phyloP scores from a whole-genome alignment of 2,329 filamentous ascomycete genomes.

The Alternaria alternata region DNA sequence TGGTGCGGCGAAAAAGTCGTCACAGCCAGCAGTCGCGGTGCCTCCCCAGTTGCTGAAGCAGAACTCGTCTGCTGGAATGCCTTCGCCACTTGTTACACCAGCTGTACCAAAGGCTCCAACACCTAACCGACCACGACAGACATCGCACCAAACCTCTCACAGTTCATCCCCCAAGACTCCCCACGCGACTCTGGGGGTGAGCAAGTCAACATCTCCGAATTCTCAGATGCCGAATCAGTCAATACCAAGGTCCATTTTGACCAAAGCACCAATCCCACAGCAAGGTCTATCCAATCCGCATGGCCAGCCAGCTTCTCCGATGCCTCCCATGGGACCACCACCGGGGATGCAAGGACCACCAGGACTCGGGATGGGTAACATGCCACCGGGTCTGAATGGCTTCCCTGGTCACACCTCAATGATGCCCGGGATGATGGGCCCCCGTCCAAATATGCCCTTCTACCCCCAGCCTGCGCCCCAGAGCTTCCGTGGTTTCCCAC shows the following conservation, averaged over 20 bases:
- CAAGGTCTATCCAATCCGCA: slow-evolving; percentile 58
- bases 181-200: slow-evolving; percentile 56
- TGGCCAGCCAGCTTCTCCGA: slow-evolving; percentile 66
- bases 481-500: slow-evolving; percentile 62
- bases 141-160: slow-evolving; percentile 79
- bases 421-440: slow-evolving; percentile 61
- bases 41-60: slow-evolving; percentile 64
- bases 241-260: slow-evolving; percentile 69
- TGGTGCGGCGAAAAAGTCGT: slow-evolving; percentile 43
- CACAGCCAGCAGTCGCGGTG: slow-evolving; percentile 58
- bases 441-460: slow-evolving; percentile 64
- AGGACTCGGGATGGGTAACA: slow-evolving; percentile 55
- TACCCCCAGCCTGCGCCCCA: slow-evolving; percentile 63
- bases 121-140: slow-evolving; percentile 76
- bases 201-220: slow-evolving; percentile 65
- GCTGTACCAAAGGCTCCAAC: slow-evolving; percentile 83
- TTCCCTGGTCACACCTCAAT: slow-evolving; percentile 63
- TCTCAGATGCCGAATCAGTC: slow-evolving; percentile 73
- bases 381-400: slow-evolving; percentile 59
- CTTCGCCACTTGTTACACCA: slow-evolving; percentile 86
- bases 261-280: slow-evolving; percentile 63
- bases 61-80: slow-evolving; percentile 61
- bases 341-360: slow-evolving; percentile 66
- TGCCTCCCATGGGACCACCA: slow-evolving; percentile 69
- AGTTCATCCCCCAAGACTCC: slow-evolving; percentile 74